Evolutionary conservation across 805 yeast genomes (phyloP).

Genomic region (Candida sithepensis): DNA sequence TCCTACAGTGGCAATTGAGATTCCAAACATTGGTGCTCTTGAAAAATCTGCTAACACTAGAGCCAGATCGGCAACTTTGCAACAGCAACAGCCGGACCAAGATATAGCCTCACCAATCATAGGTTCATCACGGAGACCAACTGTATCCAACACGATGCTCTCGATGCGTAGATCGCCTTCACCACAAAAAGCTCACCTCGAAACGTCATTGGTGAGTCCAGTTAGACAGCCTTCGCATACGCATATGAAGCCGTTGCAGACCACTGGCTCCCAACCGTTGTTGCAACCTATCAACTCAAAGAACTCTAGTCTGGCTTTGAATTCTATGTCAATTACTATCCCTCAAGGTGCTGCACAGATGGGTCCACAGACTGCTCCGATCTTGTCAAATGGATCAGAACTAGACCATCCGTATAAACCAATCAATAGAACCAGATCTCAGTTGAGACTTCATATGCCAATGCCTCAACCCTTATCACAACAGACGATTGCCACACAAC

Average conservation of each 20-base stretch:
- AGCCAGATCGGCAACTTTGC: constrained; percentile 39
- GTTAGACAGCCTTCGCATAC: constrained; percentile 35
- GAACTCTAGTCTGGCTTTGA: constrained; percentile 4
- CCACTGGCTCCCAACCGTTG: constrained; percentile 38
- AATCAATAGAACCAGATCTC: constrained; percentile 42
- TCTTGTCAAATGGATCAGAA: constrained; percentile 12
- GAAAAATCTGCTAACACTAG: constrained; percentile 13
- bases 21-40: constrained; percentile 59
- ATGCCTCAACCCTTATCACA: constrained; percentile 48
- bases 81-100: constrained; percentile 13
- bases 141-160: constrained; percentile 38
- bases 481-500: constrained; percentile 15
- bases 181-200: constrained; percentile 34
- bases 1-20: constrained; percentile 62
- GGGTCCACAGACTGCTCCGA: constrained; percentile 31
- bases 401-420: constrained; percentile 8
- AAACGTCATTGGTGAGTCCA: constrained; percentile 25
- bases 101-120: constrained; percentile 11
- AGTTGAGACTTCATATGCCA: constrained; percentile 72
- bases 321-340: constrained; percentile 3
- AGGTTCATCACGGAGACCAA: constrained; percentile 26
- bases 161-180: constrained; percentile 43
- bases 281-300: constrained; percentile 55
- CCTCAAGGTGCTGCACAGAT: constrained; percentile 4
- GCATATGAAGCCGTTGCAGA: constrained; percentile 49